phyloP scores from a whole-genome alignment of 2,329 filamentous ascomycete genomes.

The Aspergillus niger region DNA sequence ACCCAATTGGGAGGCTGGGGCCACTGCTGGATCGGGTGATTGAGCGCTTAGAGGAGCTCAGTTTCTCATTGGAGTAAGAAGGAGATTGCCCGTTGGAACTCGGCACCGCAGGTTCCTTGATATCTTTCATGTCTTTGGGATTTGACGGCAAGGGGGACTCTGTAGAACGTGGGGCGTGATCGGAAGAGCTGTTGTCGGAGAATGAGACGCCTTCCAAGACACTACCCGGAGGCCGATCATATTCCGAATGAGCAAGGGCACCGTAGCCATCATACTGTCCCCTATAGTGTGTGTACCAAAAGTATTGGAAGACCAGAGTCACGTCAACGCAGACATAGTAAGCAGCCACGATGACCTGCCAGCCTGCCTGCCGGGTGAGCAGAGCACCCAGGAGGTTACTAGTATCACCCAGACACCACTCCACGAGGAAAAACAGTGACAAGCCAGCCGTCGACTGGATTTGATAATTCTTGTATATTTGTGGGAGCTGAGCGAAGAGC shows the following conservation, averaged over 20 bases:
- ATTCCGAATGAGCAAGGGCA: constrained; percentile 29
- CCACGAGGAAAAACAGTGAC: constrained; percentile 65
- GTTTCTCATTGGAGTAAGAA: constrained; percentile 41
- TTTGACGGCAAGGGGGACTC: constrained; percentile 27
- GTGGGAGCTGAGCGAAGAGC: constrained; percentile 69
- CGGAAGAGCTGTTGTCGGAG: constrained; percentile 33
- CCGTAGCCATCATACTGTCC: constrained; percentile 47
- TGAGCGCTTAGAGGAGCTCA: constrained; percentile 30
- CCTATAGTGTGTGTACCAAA: constrained; percentile 65
- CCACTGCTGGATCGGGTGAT: constrained; percentile 30
- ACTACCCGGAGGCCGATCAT: constrained; percentile 30
- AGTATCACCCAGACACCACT: constrained; percentile 67
- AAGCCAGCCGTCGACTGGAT: constrained; percentile 66
- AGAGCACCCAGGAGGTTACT: constrained; percentile 65
- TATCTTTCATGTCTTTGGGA: constrained; percentile 30
- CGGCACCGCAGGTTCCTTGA: constrained; percentile 26
- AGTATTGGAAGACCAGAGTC: constrained; percentile 63
- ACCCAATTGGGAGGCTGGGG: constrained; percentile 34
- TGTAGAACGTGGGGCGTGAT: constrained; percentile 17
- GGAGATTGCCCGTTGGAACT: constrained; percentile 25
- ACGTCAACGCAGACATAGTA: constrained; percentile 70
- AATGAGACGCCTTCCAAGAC: constrained; percentile 42
- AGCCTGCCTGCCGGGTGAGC: constrained; percentile 64
- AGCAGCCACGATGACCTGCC: constrained; percentile 65
- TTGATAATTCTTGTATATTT: constrained; percentile 69